A percentile compares a stretch with the other conserved stretches of the same genome.
phyloP scores from a whole-genome alignment of 129 eudicot genomes.

The Arctium lappa region DNA sequence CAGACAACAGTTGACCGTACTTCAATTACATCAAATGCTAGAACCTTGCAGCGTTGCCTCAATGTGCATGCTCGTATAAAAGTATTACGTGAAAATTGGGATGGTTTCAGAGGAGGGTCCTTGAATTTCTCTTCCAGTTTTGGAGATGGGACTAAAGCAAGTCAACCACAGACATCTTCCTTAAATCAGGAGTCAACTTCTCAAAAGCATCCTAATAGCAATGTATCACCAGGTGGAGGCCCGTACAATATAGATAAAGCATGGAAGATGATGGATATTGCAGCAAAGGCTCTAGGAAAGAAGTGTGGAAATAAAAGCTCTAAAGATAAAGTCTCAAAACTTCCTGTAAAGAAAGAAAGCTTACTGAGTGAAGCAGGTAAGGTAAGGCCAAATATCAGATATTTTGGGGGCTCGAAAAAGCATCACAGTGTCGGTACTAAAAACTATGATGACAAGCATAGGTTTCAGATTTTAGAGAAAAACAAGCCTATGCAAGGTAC shows the following conservation, averaged over 20 bases:
- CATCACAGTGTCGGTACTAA: background rate
- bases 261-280: slow-evolving; percentile 74
- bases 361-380: slow-evolving; percentile 18
- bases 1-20: slow-evolving; percentile 1
- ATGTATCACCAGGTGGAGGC: slow-evolving; percentile 12
- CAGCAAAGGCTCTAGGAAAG: slow-evolving; percentile 52
- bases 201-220: slow-evolving; percentile 19
- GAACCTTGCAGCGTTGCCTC: slow-evolving; percentile 59
- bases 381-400: slow-evolving; percentile 14
- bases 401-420: slow-evolving; percentile 17
- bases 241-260: slow-evolving; percentile 53
- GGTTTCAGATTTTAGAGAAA: slow-evolving; percentile 15
- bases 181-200: slow-evolving; percentile 23
- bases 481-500: background rate
- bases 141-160: background rate
- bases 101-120: slow-evolving; percentile 52
- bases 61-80: slow-evolving; percentile 59
- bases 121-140: slow-evolving; percentile 43
- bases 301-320: slow-evolving; percentile 11
- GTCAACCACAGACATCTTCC: slow-evolving; percentile 12
- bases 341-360: slow-evolving; percentile 24
- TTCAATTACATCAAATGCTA: slow-evolving; percentile 37
- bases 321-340: slow-evolving; percentile 18
- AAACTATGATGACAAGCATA: slow-evolving; percentile 7
- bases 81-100: slow-evolving; percentile 79